Conservation (phyloP, 106 monocot species). For the Apostasia ramifera region DNA sequence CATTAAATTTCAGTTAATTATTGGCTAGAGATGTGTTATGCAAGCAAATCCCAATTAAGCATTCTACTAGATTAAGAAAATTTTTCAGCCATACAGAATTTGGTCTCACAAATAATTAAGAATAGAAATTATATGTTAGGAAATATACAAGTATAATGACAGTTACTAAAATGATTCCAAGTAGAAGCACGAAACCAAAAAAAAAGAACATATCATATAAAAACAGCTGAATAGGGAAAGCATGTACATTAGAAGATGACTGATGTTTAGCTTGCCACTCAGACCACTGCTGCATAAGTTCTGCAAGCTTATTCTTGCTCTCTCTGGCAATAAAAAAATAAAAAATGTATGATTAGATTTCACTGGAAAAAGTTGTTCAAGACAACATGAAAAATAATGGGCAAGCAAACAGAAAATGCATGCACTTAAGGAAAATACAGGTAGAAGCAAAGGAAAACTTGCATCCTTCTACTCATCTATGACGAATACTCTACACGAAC, state of each 20-base stretch:
- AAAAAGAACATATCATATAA: not conserved
- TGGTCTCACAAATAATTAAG: too few relatives aligned
- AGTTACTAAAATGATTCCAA: too few relatives aligned
- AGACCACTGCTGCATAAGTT: slow-evolving; percentile 87
- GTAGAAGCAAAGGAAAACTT: not conserved
- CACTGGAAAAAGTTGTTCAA: not conserved
- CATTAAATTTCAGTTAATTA: too few relatives aligned
- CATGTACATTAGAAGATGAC: slow-evolving; percentile 26
- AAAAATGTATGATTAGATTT: not conserved
- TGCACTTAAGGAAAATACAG: not conserved
- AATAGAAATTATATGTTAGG: too few relatives aligned
- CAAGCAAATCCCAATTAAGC: too few relatives aligned
- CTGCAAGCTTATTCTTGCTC: slow-evolving; percentile 82
- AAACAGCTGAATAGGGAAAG: not conserved
- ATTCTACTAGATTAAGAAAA: too few relatives aligned
- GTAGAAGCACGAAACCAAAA: not conserved
- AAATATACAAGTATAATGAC: too few relatives aligned
- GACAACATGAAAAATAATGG: not conserved
- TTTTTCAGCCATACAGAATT: too few relatives aligned
- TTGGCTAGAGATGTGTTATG: too few relatives aligned
- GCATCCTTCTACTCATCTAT: not conserved
- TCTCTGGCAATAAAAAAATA: slow-evolving; percentile 34
- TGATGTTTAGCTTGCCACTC: slow-evolving; percentile 57
- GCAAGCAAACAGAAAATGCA: not conserved
- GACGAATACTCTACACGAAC: not conserved